Evolutionary conservation across 192 early-diverging fungal genomes (phyloP), one percentile per base, ranked within the genome.

Genomic region (Coemansia sp.): DNA sequence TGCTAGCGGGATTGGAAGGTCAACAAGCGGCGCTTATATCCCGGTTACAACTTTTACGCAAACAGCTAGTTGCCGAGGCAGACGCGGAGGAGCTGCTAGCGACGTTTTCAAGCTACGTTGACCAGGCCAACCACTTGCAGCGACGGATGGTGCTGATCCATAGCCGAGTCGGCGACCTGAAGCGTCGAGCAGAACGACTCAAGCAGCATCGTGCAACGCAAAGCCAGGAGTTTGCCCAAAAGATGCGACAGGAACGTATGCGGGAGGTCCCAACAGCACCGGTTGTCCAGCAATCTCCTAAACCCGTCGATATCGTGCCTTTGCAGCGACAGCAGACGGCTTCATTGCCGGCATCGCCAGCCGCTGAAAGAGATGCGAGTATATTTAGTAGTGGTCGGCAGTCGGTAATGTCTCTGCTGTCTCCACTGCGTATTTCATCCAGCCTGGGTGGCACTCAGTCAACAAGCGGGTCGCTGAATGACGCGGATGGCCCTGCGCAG

Each of bases 131-230:
- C 16, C 12, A 43, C 21, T 49, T 69, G 0, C 72, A 64, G 51
- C 65, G 72, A 11, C 57, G 62, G 28, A 76, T 76, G 66, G 37
- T 57, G 58, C 62, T 76, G 37, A 60, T 76, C 34, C 62, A 64
- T 15, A 49, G 54, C 0, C 62, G 72, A 0, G 57, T 51, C 6
- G 26, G 51, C 26, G 72, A 76, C 11, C 50, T 76, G 44, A 68
- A 65, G 46, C 57, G 72, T 37, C 65, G 72, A 11, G 57, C 66
- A 5, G 62, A 69, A 11, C 41, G 72, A 23, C 66, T 76, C 16
- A 40, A 41, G 3, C 53, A 56, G 36, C 72, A 76, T 38, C 49
- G 65, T 23, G 57, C 60, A 16, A 57, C 60, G 39, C 72, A 76
- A 15, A 55, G 60, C 43, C 40, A 51, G 32, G 43, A 62, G 34